Conservation (phyloP, 257 asterid species). For the Solanum peruvianum region DNA sequence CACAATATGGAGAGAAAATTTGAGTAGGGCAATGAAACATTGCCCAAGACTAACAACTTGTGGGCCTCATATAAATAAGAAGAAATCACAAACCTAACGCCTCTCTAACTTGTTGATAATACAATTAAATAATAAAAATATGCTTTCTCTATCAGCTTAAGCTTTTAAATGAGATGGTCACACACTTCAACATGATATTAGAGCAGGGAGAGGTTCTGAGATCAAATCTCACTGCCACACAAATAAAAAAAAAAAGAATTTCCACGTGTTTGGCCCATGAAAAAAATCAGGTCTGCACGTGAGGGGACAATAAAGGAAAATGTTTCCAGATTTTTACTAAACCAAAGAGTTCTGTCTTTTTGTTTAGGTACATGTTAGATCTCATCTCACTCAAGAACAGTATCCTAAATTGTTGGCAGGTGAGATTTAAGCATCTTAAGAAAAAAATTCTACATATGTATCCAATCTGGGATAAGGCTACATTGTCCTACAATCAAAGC, state of each 20-base stretch:
- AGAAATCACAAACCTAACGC: not conserved
- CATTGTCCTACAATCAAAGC: not conserved
- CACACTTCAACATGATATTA: too few relatives aligned
- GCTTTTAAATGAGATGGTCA: too few relatives aligned
- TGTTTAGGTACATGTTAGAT: not conserved
- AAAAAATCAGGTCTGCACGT: too few relatives aligned
- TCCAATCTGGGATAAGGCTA: not conserved
- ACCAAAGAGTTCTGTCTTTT: not conserved
- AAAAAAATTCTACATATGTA: not conserved
- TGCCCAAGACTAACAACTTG: not conserved
- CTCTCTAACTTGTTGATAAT: not conserved
- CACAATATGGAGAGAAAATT: not conserved
- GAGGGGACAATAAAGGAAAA: not conserved
- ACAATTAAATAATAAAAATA: too few relatives aligned
- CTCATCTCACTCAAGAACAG: not conserved
- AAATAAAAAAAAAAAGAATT: too few relatives aligned
- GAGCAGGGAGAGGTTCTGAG: too few relatives aligned
- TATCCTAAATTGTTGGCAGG: not conserved
- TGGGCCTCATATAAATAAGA: not conserved
- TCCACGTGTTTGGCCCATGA: too few relatives aligned
- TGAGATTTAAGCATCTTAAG: not conserved
- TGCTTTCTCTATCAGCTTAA: too few relatives aligned
- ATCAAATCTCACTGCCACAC: too few relatives aligned
- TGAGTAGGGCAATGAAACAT: not conserved
- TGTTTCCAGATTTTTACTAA: not conserved